Conservation (phyloP, 73 alveolate genomes). For the Paramecium tetraurelia region DNA sequence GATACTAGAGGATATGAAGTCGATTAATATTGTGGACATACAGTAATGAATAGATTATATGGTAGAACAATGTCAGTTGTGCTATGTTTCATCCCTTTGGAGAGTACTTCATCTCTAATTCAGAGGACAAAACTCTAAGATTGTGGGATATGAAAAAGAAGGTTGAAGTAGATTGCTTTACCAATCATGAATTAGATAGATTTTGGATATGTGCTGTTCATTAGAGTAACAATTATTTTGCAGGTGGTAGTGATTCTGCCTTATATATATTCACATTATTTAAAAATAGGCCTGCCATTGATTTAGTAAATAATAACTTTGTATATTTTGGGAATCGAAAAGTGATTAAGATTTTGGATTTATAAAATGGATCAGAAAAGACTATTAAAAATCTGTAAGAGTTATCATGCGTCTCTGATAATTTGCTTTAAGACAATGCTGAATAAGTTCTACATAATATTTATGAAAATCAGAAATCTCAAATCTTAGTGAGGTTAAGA, state of each 20-base stretch:
- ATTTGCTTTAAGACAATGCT: conserved; percentile 65
- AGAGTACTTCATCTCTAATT: conserved; percentile 73
- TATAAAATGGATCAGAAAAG: not conserved
- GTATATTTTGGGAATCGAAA: conserved; percentile 65
- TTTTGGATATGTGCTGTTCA: conserved; percentile 92
- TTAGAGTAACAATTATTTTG: conserved; percentile 81
- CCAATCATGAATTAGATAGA: conserved; percentile 89
- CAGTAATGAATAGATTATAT: not conserved
- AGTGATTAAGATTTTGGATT: conserved; percentile 32
- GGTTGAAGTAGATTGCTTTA: conserved; percentile 73
- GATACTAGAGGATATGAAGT: conserved; percentile 89
- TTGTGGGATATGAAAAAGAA: conserved; percentile 92
- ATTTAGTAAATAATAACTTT: conserved; percentile 61
- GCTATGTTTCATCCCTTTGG: conserved; percentile 89
- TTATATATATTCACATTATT: conserved; percentile 85
- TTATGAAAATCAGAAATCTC: not conserved
- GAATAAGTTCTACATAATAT: conserved; percentile 63
- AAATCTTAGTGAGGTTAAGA: conserved; percentile 12
- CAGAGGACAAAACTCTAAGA: conserved; percentile 93
- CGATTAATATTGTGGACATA: conserved; percentile 89
- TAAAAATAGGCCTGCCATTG: conserved; percentile 80
- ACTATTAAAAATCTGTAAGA: conserved; percentile 41
- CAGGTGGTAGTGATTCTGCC: conserved; percentile 92
- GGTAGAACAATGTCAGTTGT: conserved; percentile 85
- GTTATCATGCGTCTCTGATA: conserved; percentile 54